Percentiles rank a stretch among this genome's conserved stretches.
phyloP scores from a whole-genome alignment of 805 yeast genomes.

The Metschnikowia orientalis region DNA sequence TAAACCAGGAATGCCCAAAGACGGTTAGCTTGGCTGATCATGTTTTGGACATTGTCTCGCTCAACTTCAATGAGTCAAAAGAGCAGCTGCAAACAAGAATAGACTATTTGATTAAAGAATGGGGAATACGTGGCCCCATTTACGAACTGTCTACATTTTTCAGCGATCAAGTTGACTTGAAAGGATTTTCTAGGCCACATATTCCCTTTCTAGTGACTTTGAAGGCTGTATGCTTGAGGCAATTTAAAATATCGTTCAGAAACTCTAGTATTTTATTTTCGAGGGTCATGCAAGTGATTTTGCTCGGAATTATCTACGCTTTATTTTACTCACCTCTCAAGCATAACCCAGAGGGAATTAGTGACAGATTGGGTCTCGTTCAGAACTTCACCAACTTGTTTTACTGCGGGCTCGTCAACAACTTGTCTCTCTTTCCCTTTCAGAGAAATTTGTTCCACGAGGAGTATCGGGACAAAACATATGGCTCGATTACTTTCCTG shows the following conservation, averaged over 20 bases:
- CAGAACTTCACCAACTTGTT: slow-evolving; percentile 72
- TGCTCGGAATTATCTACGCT: slow-evolving; percentile 61
- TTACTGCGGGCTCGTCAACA: slow-evolving; percentile 76
- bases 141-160: slow-evolving; percentile 2
- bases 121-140: slow-evolving; percentile 35
- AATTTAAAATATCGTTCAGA: slow-evolving; percentile 31
- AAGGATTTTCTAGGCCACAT: slow-evolving; percentile 27
- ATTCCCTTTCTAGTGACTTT: slow-evolving; percentile 26
- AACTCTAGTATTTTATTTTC: slow-evolving; percentile 56
- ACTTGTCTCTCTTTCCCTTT: slow-evolving; percentile 67
- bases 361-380: slow-evolving; percentile 66
- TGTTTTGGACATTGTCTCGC: slow-evolving; percentile 65
- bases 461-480: slow-evolving; percentile 70
- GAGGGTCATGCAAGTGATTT: slow-evolving; percentile 58
- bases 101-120: slow-evolving; percentile 22
- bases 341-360: slow-evolving; percentile 45
- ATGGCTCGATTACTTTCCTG: slow-evolving; percentile 62
- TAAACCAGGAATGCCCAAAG: slow-evolving; percentile 56
- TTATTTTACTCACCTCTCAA: slow-evolving; percentile 52
- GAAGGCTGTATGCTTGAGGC: slow-evolving; percentile 30
- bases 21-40: slow-evolving; percentile 70
- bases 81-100: slow-evolving; percentile 22
- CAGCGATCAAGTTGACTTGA: slow-evolving; percentile 18
- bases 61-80: slow-evolving; percentile 23
- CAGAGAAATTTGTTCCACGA: slow-evolving; percentile 75